phyloP scores from a whole-genome alignment of 768 basidiomycete species.

The Asterophora lycoperdoides region DNA sequence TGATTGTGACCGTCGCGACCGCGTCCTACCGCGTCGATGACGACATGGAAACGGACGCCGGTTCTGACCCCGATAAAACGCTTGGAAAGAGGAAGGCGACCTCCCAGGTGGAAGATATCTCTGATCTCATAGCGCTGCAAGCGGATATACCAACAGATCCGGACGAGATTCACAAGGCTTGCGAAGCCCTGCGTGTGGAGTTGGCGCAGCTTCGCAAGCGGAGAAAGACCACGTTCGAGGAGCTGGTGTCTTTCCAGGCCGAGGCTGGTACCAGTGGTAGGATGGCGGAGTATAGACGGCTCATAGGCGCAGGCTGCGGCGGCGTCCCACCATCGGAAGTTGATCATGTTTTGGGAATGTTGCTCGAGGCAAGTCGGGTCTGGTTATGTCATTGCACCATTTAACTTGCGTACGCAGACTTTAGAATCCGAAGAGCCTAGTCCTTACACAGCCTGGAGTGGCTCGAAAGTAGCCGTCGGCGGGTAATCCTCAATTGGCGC shows the following conservation, averaged over 20 bases:
- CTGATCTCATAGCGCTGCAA: constrained; percentile 59
- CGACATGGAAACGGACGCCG: constrained; percentile 35
- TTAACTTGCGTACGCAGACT: constrained; percentile 41
- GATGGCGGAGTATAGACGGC: constrained; percentile 83
- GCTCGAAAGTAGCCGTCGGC: constrained; percentile 23
- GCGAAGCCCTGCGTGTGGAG: constrained; percentile 61
- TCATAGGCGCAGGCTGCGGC: constrained; percentile 90
- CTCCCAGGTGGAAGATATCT: constrained; percentile 51
- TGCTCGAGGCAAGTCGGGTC: constrained; percentile 64
- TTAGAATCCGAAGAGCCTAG: constrained; percentile 80
- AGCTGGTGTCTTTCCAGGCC: constrained; percentile 75
- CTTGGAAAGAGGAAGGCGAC: constrained; percentile 53
- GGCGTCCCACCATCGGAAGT: constrained; percentile 84
- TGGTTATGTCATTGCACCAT: neutral
- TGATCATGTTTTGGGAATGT: constrained; percentile 77
- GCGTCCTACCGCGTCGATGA: constrained; percentile 45
- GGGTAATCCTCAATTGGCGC: neutral
- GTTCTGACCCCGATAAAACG: constrained; percentile 39
- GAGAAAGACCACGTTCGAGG: constrained; percentile 69
- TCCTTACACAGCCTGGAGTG: constrained; percentile 48
- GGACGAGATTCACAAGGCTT: constrained; percentile 48
- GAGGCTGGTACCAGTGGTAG: constrained; percentile 87
- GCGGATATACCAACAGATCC: constrained; percentile 54
- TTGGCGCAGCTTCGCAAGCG: constrained; percentile 61
- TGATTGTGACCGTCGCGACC: constrained; percentile 43